Conservation (phyloP, 192 early-diverging fungal species). For the Martensiomyces pterosporus region DNA sequence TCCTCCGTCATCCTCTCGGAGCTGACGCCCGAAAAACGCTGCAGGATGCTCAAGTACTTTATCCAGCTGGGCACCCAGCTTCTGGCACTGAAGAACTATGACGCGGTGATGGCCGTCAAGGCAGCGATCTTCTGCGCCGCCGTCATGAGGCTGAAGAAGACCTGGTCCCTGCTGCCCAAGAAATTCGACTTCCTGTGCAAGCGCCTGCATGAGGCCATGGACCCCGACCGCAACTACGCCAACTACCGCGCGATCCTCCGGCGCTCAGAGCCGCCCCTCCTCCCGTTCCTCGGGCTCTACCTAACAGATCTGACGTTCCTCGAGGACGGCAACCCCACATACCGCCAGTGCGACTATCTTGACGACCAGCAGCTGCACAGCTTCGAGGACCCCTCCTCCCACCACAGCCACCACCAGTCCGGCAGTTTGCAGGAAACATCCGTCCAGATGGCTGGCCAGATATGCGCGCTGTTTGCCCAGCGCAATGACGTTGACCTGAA, state of each 20-base stretch:
- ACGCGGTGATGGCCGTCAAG: constrained; percentile 74
- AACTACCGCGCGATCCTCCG: constrained; percentile 51
- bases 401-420: neutral
- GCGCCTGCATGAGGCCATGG: constrained; percentile 54
- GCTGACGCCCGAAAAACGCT: constrained; percentile 63
- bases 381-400: neutral
- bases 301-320: constrained; percentile 81
- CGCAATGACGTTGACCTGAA: constrained; percentile 30
- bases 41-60: constrained; percentile 67
- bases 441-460: constrained; percentile 40
- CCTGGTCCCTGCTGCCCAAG: constrained; percentile 61
- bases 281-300: constrained; percentile 78
- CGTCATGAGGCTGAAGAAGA: constrained; percentile 65
- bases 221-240: constrained; percentile 64
- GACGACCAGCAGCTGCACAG: constrained; percentile 1
- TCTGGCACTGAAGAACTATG: constrained; percentile 60
- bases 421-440: neutral
- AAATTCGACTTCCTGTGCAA: constrained; percentile 66
- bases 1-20: constrained; percentile 70
- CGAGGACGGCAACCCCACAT: constrained; percentile 77
- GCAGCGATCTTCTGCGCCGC: constrained; percentile 70
- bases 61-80: constrained; percentile 67
- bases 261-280: constrained; percentile 56
- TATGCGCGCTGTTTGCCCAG: constrained; percentile 32
- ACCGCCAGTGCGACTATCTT: constrained; percentile 36